Evolutionary conservation across 345 rosid species (phyloP).

Genomic region (Heritiera littoralis): DNA sequence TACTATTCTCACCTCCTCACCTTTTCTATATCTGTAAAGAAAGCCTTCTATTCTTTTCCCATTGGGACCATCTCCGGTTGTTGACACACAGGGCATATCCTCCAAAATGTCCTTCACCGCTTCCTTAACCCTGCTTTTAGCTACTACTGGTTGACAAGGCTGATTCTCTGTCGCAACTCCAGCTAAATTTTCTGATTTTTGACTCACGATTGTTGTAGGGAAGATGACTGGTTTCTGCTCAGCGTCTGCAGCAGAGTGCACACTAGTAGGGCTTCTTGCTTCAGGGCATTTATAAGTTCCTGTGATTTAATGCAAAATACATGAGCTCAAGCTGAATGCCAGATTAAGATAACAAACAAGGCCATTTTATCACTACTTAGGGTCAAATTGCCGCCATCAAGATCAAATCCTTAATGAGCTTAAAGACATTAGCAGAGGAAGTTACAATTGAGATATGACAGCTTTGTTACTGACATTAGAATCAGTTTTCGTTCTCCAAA

Average conservation of each 20-base stretch:
- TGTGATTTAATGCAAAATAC: slow-evolving; percentile 29
- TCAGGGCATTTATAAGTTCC: slow-evolving; percentile 45
- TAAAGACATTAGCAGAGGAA: background rate
- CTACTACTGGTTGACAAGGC: background rate
- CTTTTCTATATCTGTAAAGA: slow-evolving; percentile 70
- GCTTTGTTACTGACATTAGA: background rate
- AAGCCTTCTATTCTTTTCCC: slow-evolving; percentile 81
- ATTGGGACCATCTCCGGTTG: slow-evolving; percentile 73
- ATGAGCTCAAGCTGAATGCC: background rate
- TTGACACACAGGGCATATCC: slow-evolving; percentile 86
- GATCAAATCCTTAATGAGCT: no score
- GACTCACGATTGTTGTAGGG: slow-evolving; percentile 7
- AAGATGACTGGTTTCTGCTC: slow-evolving; percentile 25
- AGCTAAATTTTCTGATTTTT: slow-evolving; percentile 14
- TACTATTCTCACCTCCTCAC: slow-evolving; percentile 77
- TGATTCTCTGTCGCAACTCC: slow-evolving; percentile 10
- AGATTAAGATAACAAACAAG: background rate
- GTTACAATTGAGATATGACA: background rate
- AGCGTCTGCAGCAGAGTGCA: slow-evolving; percentile 34
- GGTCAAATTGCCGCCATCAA: background rate
- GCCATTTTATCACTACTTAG: background rate
- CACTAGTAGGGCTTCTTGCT: slow-evolving; percentile 48
- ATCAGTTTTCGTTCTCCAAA: background rate
- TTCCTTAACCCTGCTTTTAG: slow-evolving; percentile 28
- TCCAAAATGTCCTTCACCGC: slow-evolving; percentile 42